Base-by-base conservation (phyloP, 1,284 basidiomycete species). In the Microbotryum intermedium region DNA sequence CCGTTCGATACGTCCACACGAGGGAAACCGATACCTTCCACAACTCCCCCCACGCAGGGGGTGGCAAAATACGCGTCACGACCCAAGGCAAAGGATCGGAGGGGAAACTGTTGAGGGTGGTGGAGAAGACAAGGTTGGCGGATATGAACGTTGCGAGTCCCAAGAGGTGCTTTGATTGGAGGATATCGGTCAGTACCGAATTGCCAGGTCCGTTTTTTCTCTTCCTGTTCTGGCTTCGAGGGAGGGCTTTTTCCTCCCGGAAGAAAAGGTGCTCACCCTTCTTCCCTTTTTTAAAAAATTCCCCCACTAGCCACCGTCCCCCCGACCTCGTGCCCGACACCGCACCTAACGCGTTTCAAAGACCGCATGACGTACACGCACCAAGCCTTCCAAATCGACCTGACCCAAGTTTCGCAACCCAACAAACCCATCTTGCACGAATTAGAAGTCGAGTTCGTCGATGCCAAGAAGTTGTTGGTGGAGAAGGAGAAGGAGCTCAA, bases 331-430 rank as follows among this genome's bases (percentile, higher is more conserved):
- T 25, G 5, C 70, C 66, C 5, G 69, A 73, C 54, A 62, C 73
- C 21, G 69, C 75, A 57, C 53, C 64, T 45, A 67, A 62, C 43
- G 30, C 82, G 89, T 62, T 81, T 81, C 76, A 98, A 95, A 77
- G 91, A 98, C 74, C 81, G 95, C 43, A 80, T 97, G 71, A 89
- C 88, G 68, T 98, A 98, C 74, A 78, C 84, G 2, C 93, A 97
- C 75, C 90, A 97, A 76, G 84, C 93, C 64, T 91, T 90, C 73
- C 81, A 81, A 68, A 86, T 98, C 65, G 94, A 98, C 76, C 80
- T 98, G 50, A 98, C 94, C 0, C 90, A 93, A 74, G 94, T 98
- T 53, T 83, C 82, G 26, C 48, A 68, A n/a, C 11, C 43, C 13
- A 26, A 30, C 26, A 48, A 18, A 16, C 49, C 29, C 52, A 39